Conservation (phyloP, 257 asterid genomes). For the Nicotiana sylvestris region DNA sequence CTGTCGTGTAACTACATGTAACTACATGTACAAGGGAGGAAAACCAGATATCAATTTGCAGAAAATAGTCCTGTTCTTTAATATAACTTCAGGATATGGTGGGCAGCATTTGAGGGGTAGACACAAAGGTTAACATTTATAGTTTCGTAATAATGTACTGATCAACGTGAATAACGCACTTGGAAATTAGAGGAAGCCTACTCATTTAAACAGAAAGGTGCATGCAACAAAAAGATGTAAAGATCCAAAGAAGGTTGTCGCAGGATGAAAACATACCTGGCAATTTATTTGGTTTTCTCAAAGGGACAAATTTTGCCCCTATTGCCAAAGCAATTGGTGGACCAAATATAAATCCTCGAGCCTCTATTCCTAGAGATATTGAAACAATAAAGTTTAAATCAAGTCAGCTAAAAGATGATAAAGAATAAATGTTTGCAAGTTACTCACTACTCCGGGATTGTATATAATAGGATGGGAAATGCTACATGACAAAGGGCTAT, state of each 20-base stretch:
- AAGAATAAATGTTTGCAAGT: background rate
- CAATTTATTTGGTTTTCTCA: conserved; percentile 68
- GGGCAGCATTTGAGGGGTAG: background rate
- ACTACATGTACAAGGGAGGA: background rate
- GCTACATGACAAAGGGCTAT: background rate
- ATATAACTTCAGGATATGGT: background rate
- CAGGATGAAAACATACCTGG: conserved; percentile 42
- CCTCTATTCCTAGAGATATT: conserved; percentile 60
- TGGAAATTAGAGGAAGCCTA: background rate
- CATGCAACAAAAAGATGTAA: background rate
- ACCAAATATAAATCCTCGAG: conserved; percentile 81
- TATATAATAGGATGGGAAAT: background rate
- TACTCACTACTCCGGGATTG: background rate
- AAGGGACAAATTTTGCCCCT: conserved; percentile 85
- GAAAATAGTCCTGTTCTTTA: background rate
- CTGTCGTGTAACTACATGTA: background rate
- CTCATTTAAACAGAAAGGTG: background rate
- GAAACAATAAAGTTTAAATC: background rate
- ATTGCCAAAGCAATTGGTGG: conserved; percentile 81
- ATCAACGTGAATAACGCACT: background rate
- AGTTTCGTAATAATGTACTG: background rate
- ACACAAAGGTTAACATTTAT: background rate
- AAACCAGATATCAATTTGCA: background rate
- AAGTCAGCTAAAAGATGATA: background rate
- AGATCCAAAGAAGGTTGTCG: background rate